Evolutionary conservation across 192 early-diverging fungal species (phyloP).

Genomic region (Gamsiella multidivaricata): DNA sequence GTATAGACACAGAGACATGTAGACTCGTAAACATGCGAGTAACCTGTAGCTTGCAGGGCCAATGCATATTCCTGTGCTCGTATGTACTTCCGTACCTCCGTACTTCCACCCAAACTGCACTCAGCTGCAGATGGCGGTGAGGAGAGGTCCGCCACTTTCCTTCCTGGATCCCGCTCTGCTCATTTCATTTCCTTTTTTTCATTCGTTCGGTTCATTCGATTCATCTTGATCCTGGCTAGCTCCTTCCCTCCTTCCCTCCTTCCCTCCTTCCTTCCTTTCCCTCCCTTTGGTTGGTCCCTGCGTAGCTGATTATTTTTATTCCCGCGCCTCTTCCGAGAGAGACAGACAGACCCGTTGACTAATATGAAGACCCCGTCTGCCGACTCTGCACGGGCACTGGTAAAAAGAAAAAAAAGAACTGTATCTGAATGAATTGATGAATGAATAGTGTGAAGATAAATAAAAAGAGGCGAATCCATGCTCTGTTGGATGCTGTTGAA

Average conservation of each 20-base stretch:
- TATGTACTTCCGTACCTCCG: background rate
- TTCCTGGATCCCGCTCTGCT: background rate
- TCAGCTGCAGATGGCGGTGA: background rate
- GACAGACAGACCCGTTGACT: background rate
- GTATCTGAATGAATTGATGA: background rate
- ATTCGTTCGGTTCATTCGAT: too few species aligned
- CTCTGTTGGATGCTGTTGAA: too few species aligned
- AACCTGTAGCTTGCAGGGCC: too few species aligned
- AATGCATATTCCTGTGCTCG: background rate
- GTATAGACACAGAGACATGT: too few species aligned
- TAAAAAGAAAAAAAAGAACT: constrained; percentile 4
- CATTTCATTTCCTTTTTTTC: background rate
- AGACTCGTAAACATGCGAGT: too few species aligned
- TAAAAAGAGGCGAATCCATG: too few species aligned
- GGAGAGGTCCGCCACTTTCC: background rate
- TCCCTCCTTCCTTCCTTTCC: background rate
- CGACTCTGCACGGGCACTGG: constrained; percentile 38
- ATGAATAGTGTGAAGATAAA: background rate
- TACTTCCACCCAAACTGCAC: background rate
- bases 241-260: background rate
- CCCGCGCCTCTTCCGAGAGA: constrained; percentile 4
- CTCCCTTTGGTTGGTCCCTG: too few species aligned
- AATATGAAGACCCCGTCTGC: constrained; percentile 14
- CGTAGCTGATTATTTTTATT: constrained; percentile 14
- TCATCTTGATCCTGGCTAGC: background rate